These are phyloP conservation scores for Candida corydali DNA, from an alignment of 805 yeast genomes.

Conservation along the genomic window DNA sequence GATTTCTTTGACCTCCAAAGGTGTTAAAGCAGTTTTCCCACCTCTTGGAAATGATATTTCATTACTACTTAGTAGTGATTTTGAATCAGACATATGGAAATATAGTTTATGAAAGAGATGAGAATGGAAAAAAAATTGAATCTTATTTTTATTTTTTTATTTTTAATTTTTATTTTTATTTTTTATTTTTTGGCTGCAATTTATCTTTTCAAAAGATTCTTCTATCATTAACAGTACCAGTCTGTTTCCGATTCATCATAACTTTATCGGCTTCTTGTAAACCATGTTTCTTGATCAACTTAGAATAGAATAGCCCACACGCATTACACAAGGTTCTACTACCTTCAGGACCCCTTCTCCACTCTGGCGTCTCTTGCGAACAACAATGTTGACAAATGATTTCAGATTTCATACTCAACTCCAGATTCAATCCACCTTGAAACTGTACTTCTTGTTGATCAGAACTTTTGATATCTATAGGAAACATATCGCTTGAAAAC, in stretches of 20 bases:
- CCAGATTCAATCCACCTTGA: slow-evolving; percentile 15
- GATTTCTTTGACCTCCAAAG: slow-evolving; percentile 88
- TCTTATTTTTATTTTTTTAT: neutral
- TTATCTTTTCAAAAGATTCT: slow-evolving; percentile 14
- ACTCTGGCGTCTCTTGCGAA: slow-evolving; percentile 76
- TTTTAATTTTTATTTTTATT: too few relatives aligned
- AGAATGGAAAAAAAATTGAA: neutral
- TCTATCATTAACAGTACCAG: slow-evolving; percentile 17
- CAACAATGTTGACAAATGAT: slow-evolving; percentile 56
- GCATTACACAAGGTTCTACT: slow-evolving; percentile 85
- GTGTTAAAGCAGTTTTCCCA: slow-evolving; percentile 80
- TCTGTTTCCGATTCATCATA: slow-evolving; percentile 20
- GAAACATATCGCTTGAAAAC: slow-evolving; percentile 8
- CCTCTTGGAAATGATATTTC: slow-evolving; percentile 91
- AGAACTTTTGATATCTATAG: slow-evolving; percentile 7
- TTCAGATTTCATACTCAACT: slow-evolving; percentile 14
- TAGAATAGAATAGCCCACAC: slow-evolving; percentile 77
- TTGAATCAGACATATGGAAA: slow-evolving; percentile 12
- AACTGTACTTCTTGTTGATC: slow-evolving; percentile 4
- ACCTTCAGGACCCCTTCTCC: slow-evolving; percentile 90
- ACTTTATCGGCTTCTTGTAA: slow-evolving; percentile 35
- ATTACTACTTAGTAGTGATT: slow-evolving; percentile 32
- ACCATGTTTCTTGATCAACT: slow-evolving; percentile 50
- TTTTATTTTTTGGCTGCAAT: slow-evolving; percentile 2
- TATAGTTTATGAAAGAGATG: slow-evolving; percentile 3